Evolutionary conservation across 2,329 filamentous ascomycete genomes (phyloP).

Genomic region (Beauveria varroae): DNA sequence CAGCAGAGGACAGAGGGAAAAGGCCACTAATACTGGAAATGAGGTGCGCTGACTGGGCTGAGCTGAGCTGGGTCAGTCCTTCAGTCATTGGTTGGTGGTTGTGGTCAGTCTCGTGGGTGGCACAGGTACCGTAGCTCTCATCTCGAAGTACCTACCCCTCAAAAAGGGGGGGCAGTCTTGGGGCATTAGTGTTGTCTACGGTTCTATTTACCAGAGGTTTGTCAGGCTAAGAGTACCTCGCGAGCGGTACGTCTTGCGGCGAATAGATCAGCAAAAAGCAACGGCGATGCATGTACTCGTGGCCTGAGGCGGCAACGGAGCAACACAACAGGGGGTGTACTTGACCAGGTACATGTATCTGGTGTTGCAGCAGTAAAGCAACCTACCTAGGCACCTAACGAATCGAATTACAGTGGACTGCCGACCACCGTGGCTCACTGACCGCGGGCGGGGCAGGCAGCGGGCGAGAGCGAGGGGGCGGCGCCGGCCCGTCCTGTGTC

Average conservation of each 20-base stretch:
- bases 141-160: constrained; percentile 7
- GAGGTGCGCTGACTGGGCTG: not conserved
- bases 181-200: not conserved
- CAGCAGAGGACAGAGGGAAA: not conserved
- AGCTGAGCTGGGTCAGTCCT: not conserved
- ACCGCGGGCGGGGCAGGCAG: constrained; percentile 6
- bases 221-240: not conserved
- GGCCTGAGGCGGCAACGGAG: not conserved
- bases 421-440: not conserved
- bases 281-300: not conserved
- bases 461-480: constrained; percentile 7
- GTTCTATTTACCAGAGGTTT: not conserved
- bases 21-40: not conserved
- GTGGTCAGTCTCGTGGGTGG: not conserved
- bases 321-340: not conserved
- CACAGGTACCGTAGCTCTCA: constrained; percentile 5
- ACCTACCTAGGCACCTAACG: too few species aligned
- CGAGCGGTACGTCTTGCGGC: not conserved
- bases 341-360: not conserved
- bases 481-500: constrained; percentile 8
- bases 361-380: not conserved
- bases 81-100: not conserved
- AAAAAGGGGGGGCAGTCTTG: not conserved
- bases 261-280: not conserved
- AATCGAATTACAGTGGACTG: not conserved